Evolutionary conservation across 2,329 filamentous ascomycete species (phyloP).

Genomic region (Pseudogymnoascus sp.): DNA sequence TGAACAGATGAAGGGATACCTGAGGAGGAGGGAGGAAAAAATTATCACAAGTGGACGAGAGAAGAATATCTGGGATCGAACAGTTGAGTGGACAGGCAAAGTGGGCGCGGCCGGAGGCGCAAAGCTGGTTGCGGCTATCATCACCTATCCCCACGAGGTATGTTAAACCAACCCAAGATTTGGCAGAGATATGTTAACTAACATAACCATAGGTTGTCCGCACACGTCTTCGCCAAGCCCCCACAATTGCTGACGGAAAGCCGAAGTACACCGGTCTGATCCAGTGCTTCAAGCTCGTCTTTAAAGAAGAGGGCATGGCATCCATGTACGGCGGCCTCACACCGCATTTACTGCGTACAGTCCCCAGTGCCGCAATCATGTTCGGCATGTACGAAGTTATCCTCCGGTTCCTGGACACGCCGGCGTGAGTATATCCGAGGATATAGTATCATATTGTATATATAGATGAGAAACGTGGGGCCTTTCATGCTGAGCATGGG

Average conservation of each 20-base stretch:
- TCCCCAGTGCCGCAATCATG: constrained; percentile 92
- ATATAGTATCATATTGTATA: constrained; percentile 12
- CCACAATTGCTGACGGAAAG: constrained; percentile 57
- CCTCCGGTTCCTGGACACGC: constrained; percentile 30
- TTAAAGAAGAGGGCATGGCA: constrained; percentile 79
- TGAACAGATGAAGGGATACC: constrained; percentile 78
- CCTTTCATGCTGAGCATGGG: constrained; percentile 1
- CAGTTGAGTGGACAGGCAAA: constrained; percentile 73
- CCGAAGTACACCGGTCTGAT: constrained; percentile 83
- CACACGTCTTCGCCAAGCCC: constrained; percentile 78
- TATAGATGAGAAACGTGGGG: constrained; percentile 7
- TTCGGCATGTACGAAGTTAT: constrained; percentile 68
- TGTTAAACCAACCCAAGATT: constrained; percentile 22
- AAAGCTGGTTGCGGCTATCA: constrained; percentile 76
- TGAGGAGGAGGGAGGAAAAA: constrained; percentile 58
- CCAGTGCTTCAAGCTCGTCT: constrained; percentile 83
- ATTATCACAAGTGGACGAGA: constrained; percentile 53
- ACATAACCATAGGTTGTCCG: constrained; percentile 57
- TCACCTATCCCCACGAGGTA: constrained; percentile 91
- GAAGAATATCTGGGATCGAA: constrained; percentile 66
- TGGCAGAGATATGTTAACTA: constrained; percentile 3
- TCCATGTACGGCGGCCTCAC: constrained; percentile 87
- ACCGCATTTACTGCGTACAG: constrained; percentile 83
- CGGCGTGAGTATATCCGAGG: constrained; percentile 18
- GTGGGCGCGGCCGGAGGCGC: constrained; percentile 72